These are phyloP conservation scores for Yarrowia sp. DNA, from an alignment of 805 yeast genomes.

Conservation along the genomic window DNA sequence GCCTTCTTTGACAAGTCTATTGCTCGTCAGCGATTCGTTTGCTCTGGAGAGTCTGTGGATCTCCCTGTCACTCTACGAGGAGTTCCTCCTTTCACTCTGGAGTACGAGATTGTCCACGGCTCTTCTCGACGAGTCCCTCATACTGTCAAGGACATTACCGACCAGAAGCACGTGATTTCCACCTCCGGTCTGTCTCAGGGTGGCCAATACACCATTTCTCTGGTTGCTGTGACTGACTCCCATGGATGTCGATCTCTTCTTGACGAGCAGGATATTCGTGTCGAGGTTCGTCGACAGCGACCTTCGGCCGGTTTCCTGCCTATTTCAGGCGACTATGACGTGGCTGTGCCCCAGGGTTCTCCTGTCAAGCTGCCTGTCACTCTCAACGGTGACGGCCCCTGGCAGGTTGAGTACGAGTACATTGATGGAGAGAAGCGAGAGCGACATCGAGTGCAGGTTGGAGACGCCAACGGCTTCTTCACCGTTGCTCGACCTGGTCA, in stretches of 20 bases:
- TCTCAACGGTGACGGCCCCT: constrained; percentile 65
- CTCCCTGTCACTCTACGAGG: constrained; percentile 75
- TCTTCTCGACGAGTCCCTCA: constrained; percentile 58
- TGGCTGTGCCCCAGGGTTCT: constrained; percentile 60
- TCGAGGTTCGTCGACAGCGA: constrained; percentile 72
- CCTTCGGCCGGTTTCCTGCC: constrained; percentile 64
- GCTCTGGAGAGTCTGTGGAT: constrained; percentile 56
- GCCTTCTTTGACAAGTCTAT: constrained; percentile 49
- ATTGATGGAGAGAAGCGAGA: constrained; percentile 39
- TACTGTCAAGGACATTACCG: constrained; percentile 53
- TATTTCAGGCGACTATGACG: constrained; percentile 49
- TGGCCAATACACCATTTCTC: constrained; percentile 71
- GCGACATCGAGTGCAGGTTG: constrained; percentile 28
- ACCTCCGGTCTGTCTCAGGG: constrained; percentile 68
- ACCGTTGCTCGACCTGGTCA: constrained; percentile 56
- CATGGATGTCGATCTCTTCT: constrained; percentile 79
- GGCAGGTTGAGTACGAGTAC: constrained; percentile 48
- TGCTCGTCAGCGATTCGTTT: constrained; percentile 49
- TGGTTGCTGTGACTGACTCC: constrained; percentile 74
- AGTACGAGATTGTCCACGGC: constrained; percentile 68
- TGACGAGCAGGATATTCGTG: constrained; percentile 64
- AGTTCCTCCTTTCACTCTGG: constrained; percentile 75
- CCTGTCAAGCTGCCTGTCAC: constrained; percentile 64
- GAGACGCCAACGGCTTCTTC: constrained; percentile 47
- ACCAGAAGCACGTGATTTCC: constrained; percentile 53